A percentile compares a stretch with the other conserved stretches of the same genome.
phyloP scores from a whole-genome alignment of 805 yeast species.

The Lachancea cidri region DNA sequence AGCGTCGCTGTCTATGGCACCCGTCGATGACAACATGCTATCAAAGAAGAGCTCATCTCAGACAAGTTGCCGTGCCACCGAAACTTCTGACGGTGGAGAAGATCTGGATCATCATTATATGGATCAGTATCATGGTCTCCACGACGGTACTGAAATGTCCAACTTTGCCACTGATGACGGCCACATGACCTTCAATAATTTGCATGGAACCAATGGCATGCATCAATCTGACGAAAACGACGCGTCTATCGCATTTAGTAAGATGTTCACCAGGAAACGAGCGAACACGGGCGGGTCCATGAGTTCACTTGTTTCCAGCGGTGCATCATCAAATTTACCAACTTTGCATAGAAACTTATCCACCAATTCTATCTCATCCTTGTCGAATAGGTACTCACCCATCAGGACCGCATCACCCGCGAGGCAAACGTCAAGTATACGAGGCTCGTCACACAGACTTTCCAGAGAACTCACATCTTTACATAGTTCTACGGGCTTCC shows the following conservation, averaged over 20 bases:
- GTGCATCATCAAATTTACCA: slow-evolving; percentile 8
- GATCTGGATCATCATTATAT: slow-evolving; percentile 10
- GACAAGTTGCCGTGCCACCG: not conserved
- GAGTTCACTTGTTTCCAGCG: slow-evolving; percentile 22
- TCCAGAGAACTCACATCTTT: slow-evolving; percentile 25
- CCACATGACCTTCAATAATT: not conserved
- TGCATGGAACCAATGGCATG: slow-evolving; percentile 1
- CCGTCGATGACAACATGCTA: not conserved
- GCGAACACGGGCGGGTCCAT: slow-evolving; percentile 30
- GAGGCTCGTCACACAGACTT: slow-evolving; percentile 23
- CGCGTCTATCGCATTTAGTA: slow-evolving; percentile 34
- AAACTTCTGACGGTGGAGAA: not conserved
- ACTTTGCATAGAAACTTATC: slow-evolving; percentile 20
- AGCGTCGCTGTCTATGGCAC: slow-evolving; percentile 8
- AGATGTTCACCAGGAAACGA: slow-evolving; percentile 30
- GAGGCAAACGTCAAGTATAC: slow-evolving; percentile 27
- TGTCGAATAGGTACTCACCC: slow-evolving; percentile 26
- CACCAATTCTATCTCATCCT: slow-evolving; percentile 20
- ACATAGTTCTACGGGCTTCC: slow-evolving; percentile 11
- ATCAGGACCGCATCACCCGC: slow-evolving; percentile 28
- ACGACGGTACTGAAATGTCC: not conserved
- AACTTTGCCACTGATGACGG: slow-evolving; percentile 3
- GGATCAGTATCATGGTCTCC: slow-evolving; percentile 8
- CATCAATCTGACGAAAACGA: slow-evolving; percentile 28
- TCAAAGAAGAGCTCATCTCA: slow-evolving; percentile 1